A percentile compares a stretch with the other conserved stretches of the same genome.
Conservation (phyloP, 176 grass and related monocot species). For the Musa schizocarpa region DNA sequence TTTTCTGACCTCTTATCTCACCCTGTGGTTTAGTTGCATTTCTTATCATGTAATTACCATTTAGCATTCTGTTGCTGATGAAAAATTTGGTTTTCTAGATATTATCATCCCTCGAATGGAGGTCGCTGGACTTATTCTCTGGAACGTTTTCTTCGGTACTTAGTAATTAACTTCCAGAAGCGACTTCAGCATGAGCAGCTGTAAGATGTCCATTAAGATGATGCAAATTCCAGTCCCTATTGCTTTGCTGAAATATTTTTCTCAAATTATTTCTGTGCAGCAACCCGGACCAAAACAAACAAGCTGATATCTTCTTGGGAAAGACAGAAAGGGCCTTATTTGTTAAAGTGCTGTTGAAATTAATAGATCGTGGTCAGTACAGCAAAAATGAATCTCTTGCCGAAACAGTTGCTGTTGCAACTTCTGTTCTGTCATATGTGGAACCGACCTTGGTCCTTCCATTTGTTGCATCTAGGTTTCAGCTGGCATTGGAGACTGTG, state of each 20-base stretch:
- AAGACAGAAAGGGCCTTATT: slow-evolving; percentile 63
- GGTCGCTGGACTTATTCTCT: slow-evolving; percentile 85
- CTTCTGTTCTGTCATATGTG: slow-evolving; percentile 81
- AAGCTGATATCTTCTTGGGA: slow-evolving; percentile 38
- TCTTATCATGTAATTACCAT: slow-evolving; percentile 20
- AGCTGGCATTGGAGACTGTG: slow-evolving; percentile 89
- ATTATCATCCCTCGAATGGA: slow-evolving; percentile 98
- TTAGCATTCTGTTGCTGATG: slow-evolving; percentile 20
- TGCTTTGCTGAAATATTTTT: not conserved
- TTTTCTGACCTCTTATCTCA: slow-evolving; percentile 33
- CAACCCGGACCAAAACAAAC: slow-evolving; percentile 21
- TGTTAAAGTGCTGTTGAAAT: slow-evolving; percentile 71
- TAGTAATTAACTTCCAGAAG: slow-evolving; percentile 73
- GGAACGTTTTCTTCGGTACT: slow-evolving; percentile 69
- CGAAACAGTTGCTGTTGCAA: slow-evolving; percentile 75
- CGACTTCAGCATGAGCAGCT: slow-evolving; percentile 72
- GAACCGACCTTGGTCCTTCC: slow-evolving; percentile 84
- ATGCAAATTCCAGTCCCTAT: not conserved
- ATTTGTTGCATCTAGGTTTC: slow-evolving; percentile 72
- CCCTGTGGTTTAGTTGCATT: not conserved
- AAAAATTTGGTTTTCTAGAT: slow-evolving; percentile 44
- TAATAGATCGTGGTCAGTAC: slow-evolving; percentile 89
- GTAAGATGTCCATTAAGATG: slow-evolving; percentile 47
- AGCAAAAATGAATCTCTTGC: slow-evolving; percentile 93
- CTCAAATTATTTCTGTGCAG: slow-evolving; percentile 11